Conservation (phyloP, 495 filamentous ascomycete species). For the Recurvomyces mirabilis region DNA sequence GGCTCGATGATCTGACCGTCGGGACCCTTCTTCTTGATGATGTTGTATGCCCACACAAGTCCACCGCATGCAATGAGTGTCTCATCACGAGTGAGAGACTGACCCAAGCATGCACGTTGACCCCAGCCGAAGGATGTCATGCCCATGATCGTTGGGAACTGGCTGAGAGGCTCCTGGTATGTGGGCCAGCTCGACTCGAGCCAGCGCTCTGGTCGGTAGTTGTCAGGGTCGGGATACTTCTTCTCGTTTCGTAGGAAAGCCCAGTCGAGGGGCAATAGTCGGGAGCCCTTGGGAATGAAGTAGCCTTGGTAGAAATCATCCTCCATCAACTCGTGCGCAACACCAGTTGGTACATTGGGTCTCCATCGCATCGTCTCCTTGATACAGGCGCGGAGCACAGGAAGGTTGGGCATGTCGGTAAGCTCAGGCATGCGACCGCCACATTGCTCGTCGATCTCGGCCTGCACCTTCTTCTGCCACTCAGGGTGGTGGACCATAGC, state of each 20-base stretch:
- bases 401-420: conserved; percentile 29
- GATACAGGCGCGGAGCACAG: conserved; percentile 38
- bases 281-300: conserved; percentile 35
- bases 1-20: conserved; percentile 38
- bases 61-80: conserved; percentile 26
- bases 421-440: conserved; percentile 21
- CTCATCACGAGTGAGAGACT: conserved; percentile 37
- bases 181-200: conserved; percentile 35
- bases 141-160: conserved; percentile 37
- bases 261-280: conserved; percentile 30
- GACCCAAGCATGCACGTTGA: conserved; percentile 39
- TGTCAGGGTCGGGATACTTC: conserved; percentile 33
- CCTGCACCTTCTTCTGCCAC: conserved; percentile 14
- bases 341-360: conserved; percentile 21
- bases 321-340: conserved; percentile 17
- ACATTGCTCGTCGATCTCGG: conserved; percentile 16
- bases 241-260: conserved; percentile 16
- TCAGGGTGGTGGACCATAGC: conserved; percentile 20
- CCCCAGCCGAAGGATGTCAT: conserved; percentile 40
- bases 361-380: conserved; percentile 53
- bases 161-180: conserved; percentile 19
- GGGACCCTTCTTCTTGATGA: conserved; percentile 25
- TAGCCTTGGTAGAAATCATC: conserved; percentile 28
- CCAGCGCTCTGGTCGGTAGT: conserved; percentile 40
- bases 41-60: conserved; percentile 28